Percentiles rank a stretch among this genome's conserved stretches.
phyloP scores from a whole-genome alignment of 2,329 filamentous ascomycete species.

The Biscogniauxia marginata region DNA sequence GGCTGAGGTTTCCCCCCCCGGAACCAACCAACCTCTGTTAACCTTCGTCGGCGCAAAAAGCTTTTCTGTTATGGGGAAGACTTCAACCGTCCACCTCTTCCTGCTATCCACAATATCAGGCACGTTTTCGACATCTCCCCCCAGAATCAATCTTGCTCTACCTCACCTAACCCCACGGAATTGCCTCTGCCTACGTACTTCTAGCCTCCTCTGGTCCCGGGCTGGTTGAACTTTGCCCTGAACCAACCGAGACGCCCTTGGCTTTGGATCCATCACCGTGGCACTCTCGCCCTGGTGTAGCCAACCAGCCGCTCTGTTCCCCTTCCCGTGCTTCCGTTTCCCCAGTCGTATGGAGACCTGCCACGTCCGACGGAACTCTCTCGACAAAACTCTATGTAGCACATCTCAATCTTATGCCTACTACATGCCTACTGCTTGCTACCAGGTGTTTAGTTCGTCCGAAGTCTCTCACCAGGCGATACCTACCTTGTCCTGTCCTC shows the following conservation, averaged over 20 bases:
- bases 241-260: slow-evolving; percentile 5
- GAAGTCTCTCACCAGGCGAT: too few relatives aligned
- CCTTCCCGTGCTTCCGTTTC: neutral
- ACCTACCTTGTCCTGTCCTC: too few relatives aligned
- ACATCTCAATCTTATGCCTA: too few relatives aligned
- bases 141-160: slow-evolving; percentile 1
- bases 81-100: neutral
- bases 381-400: too few relatives aligned
- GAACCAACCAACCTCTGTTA: neutral
- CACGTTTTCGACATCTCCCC: neutral
- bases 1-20: neutral
- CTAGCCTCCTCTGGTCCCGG: slow-evolving; percentile 1
- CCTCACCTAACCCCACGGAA: slow-evolving; percentile 9
- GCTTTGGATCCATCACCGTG: neutral
- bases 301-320: neutral
- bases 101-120: neutral
- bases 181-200: slow-evolving; percentile 3
- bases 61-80: too few relatives aligned
- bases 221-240: slow-evolving; percentile 12
- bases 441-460: too few relatives aligned
- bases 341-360: neutral
- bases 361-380: neutral
- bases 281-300: neutral
- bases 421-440: too few relatives aligned
- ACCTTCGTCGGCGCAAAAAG: neutral